Percentiles rank a stretch among this genome's conserved stretches.
phyloP scores from a whole-genome alignment of 2,329 filamentous ascomycete species.

The Trichoderma sp. region DNA sequence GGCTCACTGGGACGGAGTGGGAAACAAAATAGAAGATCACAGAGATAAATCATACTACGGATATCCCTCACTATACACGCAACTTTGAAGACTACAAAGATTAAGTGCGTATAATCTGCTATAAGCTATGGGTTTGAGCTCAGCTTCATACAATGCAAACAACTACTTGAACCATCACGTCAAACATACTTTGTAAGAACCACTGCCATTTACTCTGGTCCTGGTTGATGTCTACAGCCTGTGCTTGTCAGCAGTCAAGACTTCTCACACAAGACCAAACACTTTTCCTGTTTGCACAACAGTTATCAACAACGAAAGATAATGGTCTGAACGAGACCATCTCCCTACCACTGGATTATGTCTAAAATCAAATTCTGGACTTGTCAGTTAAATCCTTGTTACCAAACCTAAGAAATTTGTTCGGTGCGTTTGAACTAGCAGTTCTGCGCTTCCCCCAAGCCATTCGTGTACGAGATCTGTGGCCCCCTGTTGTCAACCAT shows the following conservation, averaged over 20 bases:
- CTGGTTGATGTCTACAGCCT: conserved; percentile 14
- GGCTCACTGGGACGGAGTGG: conserved; percentile 14
- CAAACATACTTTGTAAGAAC: not conserved
- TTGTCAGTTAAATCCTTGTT: conserved; percentile 17
- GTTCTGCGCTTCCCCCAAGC: conserved; percentile 18
- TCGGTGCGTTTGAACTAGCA: conserved; percentile 5
- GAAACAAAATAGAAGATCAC: not conserved
- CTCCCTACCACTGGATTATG: conserved; percentile 18
- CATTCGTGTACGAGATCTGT: conserved; percentile 12
- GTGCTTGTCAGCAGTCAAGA: conserved; percentile 20
- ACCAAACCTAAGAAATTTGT: conserved; percentile 16
- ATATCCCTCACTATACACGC: not conserved
- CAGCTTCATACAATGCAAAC: not conserved
- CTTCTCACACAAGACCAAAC: conserved; percentile 16
- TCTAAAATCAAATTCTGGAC: conserved; percentile 18
- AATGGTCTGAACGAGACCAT: conserved; percentile 14
- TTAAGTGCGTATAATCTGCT: not conserved
- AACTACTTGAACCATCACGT: not conserved
- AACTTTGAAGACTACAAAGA: not conserved
- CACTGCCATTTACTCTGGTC: conserved; percentile 1
- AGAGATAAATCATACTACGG: not conserved
- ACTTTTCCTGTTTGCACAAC: conserved; percentile 7
- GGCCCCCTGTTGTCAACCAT: conserved; percentile 21
- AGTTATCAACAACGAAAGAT: conserved; percentile 16
- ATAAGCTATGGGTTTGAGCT: not conserved